These are phyloP conservation scores for Mycena kentingensis DNA, from an alignment of 768 basidiomycete genomes.

Conservation along the genomic window DNA sequence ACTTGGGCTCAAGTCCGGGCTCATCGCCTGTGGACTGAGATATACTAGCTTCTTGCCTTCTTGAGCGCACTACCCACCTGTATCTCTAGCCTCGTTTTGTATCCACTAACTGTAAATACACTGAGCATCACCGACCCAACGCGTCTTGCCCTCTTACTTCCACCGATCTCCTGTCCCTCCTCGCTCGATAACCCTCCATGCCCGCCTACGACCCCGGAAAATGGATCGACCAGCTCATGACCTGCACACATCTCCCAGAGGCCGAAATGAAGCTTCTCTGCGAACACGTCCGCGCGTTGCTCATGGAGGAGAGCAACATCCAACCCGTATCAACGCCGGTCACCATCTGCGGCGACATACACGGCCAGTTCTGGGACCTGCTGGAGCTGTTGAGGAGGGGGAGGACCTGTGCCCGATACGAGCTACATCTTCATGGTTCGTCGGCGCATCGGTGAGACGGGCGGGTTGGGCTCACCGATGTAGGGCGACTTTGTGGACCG, in stretches of 20 bases:
- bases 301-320: conserved; percentile 97
- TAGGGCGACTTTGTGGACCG: conserved; percentile 98
- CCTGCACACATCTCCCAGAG: conserved; percentile 88
- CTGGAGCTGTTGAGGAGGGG: conserved; percentile 87
- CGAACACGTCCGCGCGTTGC: conserved; percentile 81
- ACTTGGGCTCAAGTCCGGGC: neutral
- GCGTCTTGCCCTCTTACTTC: too few relatives aligned
- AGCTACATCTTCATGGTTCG: conserved; percentile 97
- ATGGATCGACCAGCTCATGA: conserved; percentile 88
- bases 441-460: conserved; percentile 24
- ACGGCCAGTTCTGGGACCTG: conserved; percentile 97
- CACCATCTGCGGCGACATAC: conserved; percentile 94
- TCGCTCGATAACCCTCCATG: too few relatives aligned
- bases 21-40: neutral
- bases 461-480: neutral
- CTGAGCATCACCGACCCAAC: too few relatives aligned
- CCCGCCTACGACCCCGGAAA: conserved; percentile 54
- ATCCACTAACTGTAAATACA: too few relatives aligned
- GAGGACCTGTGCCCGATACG: conserved; percentile 79
- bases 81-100: too few relatives aligned
- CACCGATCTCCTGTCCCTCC: too few relatives aligned
- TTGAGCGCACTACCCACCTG: too few relatives aligned
- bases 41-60: too few relatives aligned
- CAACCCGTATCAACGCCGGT: conserved; percentile 95
- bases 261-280: conserved; percentile 92